Evolutionary conservation across 345 rosid genomes (phyloP).

Genomic region (Heritiera fomes): DNA sequence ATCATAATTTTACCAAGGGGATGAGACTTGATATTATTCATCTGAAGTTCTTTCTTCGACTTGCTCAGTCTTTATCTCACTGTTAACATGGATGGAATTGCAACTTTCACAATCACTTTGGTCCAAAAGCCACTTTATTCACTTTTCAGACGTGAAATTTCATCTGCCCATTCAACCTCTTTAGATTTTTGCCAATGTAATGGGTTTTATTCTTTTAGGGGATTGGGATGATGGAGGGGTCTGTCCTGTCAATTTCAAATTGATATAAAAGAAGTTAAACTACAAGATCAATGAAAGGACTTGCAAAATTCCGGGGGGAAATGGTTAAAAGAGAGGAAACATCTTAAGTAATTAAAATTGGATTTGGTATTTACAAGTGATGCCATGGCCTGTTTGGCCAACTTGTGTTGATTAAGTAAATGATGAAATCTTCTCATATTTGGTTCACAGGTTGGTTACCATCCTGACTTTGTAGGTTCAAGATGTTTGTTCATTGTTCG

Average conservation of each 20-base stretch:
- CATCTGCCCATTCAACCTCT: neutral
- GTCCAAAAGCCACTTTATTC: neutral
- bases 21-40: neutral
- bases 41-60: neutral
- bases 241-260: neutral
- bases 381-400: neutral
- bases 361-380: neutral
- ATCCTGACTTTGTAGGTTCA: slow-evolving; percentile 77
- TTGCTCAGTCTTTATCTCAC: neutral
- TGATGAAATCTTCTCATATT: slow-evolving; percentile 19
- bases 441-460: slow-evolving; percentile 66
- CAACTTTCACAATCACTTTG: neutral
- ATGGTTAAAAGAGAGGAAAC: neutral
- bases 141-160: neutral
- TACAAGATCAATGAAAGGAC: neutral
- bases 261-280: neutral
- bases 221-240: neutral
- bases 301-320: neutral
- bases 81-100: neutral
- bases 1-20: neutral
- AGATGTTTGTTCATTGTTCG: slow-evolving; percentile 83
- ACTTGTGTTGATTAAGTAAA: slow-evolving; percentile 19
- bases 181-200: neutral
- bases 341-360: neutral
- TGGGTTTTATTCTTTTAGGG: neutral